Conservation (phyloP, 495 filamentous ascomycete species). For the Symbiotaphrina buchneri region DNA sequence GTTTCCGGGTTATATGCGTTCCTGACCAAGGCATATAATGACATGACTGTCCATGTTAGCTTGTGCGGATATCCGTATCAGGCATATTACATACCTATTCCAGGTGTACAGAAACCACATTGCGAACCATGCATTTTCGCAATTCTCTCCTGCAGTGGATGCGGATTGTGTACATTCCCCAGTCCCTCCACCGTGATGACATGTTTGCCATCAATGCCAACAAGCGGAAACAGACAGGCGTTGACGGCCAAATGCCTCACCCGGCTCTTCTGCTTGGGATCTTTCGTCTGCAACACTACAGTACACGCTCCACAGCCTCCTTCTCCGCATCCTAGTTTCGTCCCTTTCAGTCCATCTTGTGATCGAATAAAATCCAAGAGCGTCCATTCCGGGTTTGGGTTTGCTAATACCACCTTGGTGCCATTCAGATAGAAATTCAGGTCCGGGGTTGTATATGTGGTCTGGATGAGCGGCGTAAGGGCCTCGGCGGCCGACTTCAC, state of each 20-base stretch:
- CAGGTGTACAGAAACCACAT: slow-evolving; percentile 82
- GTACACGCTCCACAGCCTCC: slow-evolving; percentile 95
- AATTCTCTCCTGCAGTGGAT: slow-evolving; percentile 81
- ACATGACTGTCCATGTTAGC: slow-evolving; percentile 20
- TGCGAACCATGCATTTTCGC: slow-evolving; percentile 44
- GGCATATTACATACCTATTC: slow-evolving; percentile 99
- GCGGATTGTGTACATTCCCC: slow-evolving; percentile 66
- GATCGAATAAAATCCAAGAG: slow-evolving; percentile 20
- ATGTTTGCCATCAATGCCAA: slow-evolving; percentile 91
- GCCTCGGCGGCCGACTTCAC: too few relatives aligned
- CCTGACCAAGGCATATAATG: slow-evolving; percentile 16
- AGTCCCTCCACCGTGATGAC: slow-evolving; percentile 98
- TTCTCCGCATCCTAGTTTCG: slow-evolving; percentile 58
- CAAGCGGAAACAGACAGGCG: slow-evolving; percentile 79
- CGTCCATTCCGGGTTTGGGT: slow-evolving; percentile 19
- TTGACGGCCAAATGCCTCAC: too few relatives aligned
- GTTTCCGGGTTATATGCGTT: slow-evolving; percentile 15
- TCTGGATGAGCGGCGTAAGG: too few relatives aligned
- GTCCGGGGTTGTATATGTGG: too few relatives aligned
- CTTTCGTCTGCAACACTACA: slow-evolving; percentile 65
- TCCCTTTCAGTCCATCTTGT: slow-evolving; percentile 21
- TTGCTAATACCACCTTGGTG: slow-evolving; percentile 17
- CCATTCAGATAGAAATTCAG: too few relatives aligned
- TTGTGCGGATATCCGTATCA: slow-evolving; percentile 12
- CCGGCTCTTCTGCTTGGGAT: slow-evolving; percentile 81